A percentile compares a stretch with the other conserved stretches of the same genome.
Evolutionary conservation across 2,329 filamentous ascomycete genomes (phyloP).

Genomic region (Ophiosphaerella narmari): DNA sequence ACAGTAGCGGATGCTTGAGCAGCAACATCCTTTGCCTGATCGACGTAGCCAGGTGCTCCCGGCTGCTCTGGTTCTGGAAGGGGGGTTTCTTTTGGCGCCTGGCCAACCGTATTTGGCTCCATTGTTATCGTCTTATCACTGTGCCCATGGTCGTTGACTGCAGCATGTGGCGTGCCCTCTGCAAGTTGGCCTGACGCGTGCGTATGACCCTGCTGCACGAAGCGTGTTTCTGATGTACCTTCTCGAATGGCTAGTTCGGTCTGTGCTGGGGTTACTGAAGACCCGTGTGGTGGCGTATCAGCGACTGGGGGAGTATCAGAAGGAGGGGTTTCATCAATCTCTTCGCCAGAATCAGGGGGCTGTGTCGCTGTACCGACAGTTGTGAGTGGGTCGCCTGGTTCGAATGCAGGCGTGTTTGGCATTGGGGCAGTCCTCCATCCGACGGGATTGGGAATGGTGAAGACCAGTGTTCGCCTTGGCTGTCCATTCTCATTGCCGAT

Average conservation of each 20-base stretch:
- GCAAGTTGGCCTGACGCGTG: slow-evolving; percentile 51
- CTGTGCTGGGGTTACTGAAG: slow-evolving; percentile 14
- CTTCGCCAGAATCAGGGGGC: slow-evolving; percentile 31
- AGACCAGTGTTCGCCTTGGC: slow-evolving; percentile 46
- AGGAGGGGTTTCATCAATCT: slow-evolving; percentile 26
- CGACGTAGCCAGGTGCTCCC: slow-evolving; percentile 44
- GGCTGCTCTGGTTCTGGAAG: slow-evolving; percentile 40
- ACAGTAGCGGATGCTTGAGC: slow-evolving; percentile 31
- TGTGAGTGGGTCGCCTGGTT: slow-evolving; percentile 31
- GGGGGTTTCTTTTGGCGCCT: slow-evolving; percentile 54
- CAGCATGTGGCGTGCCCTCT: slow-evolving; percentile 49
- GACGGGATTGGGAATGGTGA: slow-evolving; percentile 42
- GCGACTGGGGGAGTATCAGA: slow-evolving; percentile 25
- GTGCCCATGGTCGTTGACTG: slow-evolving; percentile 48
- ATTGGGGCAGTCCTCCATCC: slow-evolving; percentile 31
- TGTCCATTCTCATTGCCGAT: slow-evolving; percentile 51
- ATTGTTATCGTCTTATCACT: slow-evolving; percentile 53
- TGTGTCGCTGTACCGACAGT: slow-evolving; percentile 46
- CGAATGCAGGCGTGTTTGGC: slow-evolving; percentile 34
- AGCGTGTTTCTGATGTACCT: slow-evolving; percentile 50
- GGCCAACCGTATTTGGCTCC: slow-evolving; percentile 55
- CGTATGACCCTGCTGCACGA: slow-evolving; percentile 49
- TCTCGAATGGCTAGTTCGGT: slow-evolving; percentile 35
- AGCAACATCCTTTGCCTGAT: slow-evolving; percentile 50
- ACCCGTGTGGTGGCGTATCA: slow-evolving; percentile 9